phyloP scores from a whole-genome alignment of 75 land plant species.

The Pinus tabuliformis region DNA sequence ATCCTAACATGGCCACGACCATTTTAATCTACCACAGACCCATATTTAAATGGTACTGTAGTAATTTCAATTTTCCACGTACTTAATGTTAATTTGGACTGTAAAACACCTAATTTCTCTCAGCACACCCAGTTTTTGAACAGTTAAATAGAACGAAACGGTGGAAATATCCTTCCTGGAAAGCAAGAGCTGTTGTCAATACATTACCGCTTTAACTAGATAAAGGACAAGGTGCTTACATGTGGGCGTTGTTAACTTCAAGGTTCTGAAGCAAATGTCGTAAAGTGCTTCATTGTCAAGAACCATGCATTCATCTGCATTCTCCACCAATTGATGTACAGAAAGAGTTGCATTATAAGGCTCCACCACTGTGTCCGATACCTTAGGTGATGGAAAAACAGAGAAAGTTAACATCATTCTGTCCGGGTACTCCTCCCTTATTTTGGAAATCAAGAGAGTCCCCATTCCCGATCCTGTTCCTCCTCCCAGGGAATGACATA shows the following conservation, averaged over 20 bases:
- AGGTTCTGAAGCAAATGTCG: constrained; percentile 58
- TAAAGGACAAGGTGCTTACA: constrained; percentile 20
- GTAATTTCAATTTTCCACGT: too few relatives aligned
- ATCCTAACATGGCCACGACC: not conserved
- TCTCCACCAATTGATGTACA: constrained; percentile 73
- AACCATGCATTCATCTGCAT: constrained; percentile 76
- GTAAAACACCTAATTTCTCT: too few relatives aligned
- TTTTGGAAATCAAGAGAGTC: constrained; percentile 59
- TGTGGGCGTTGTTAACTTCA: constrained; percentile 62
- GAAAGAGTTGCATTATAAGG: constrained; percentile 79
- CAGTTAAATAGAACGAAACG: not conserved
- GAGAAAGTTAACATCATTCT: constrained; percentile 83
- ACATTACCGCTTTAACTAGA: not conserved
- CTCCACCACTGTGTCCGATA: constrained; percentile 77
- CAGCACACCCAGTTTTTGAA: not conserved
- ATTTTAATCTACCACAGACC: too few relatives aligned
- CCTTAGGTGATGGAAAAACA: constrained; percentile 74
- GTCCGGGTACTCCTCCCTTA: constrained; percentile 65
- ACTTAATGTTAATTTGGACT: too few relatives aligned
- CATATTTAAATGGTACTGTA: too few relatives aligned
- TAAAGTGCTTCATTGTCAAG: constrained; percentile 76
- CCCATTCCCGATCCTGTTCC: constrained; percentile 69
- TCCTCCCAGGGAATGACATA: constrained; percentile 71
- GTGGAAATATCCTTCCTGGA: not conserved
- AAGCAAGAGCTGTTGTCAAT: not conserved